Percentiles rank a stretch among this genome's conserved stretches.
phyloP scores from a whole-genome alignment of 352 stramenopile genomes.

The Phytophthora vignae region DNA sequence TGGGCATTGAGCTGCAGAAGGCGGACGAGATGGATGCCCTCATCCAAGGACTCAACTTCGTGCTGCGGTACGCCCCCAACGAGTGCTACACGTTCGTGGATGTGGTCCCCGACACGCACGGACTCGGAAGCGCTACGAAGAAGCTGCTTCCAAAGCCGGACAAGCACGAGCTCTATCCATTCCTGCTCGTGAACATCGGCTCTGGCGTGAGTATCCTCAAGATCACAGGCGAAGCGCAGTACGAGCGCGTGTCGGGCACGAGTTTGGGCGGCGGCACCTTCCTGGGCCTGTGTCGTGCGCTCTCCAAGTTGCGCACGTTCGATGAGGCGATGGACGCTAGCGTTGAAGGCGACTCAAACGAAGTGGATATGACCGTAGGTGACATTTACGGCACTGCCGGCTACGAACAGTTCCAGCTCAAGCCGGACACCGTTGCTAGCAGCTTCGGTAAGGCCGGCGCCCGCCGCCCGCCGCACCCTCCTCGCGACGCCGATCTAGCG shows the following conservation, averaged over 20 bases:
- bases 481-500: slow-evolving; percentile 94
- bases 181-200: slow-evolving; percentile 98
- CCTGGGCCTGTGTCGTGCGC: slow-evolving; percentile 94
- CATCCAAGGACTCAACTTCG: slow-evolving; percentile 97
- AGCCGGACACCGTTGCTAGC: slow-evolving; percentile 91
- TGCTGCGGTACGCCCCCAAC: slow-evolving; percentile 91
- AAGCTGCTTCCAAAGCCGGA: slow-evolving; percentile 65
- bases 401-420: slow-evolving; percentile 92
- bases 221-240: slow-evolving; percentile 89
- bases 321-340: slow-evolving; percentile 84
- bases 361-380: slow-evolving; percentile 96
- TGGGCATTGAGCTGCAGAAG: slow-evolving; percentile 95
- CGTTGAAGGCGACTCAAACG: slow-evolving; percentile 68
- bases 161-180: slow-evolving; percentile 90
- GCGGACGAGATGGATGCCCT: slow-evolving; percentile 97
- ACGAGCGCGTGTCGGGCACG: slow-evolving; percentile 96
- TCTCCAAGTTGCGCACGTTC: slow-evolving; percentile 90
- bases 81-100: slow-evolving; percentile 97
- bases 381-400: slow-evolving; percentile 97
- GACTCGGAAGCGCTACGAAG: slow-evolving; percentile 65
- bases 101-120: slow-evolving; percentile 66
- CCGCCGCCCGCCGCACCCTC: slow-evolving; percentile 20
- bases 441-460: slow-evolving; percentile 96
- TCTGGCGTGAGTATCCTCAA: slow-evolving; percentile 98
- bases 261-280: slow-evolving; percentile 98